These are phyloP conservation scores for Entoloma clypeatum DNA, from an alignment of 1,284 basidiomycete genomes.

Conservation along the genomic window DNA sequence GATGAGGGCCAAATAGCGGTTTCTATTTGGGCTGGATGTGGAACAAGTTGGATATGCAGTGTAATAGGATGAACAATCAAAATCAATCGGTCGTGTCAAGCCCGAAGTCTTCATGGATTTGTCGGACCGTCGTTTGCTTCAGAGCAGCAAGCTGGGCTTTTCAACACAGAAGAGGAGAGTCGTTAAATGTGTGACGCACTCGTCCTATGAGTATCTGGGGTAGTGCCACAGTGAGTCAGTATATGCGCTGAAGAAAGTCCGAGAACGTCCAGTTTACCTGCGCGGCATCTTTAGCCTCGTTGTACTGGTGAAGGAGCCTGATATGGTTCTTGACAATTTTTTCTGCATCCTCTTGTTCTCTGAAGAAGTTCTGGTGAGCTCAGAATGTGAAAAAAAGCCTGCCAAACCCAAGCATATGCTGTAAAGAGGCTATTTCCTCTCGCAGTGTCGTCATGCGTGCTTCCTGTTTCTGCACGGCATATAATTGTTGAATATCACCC, in stretches of 20 bases:
- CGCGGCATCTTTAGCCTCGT: constrained; percentile 77
- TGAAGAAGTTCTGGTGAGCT: constrained; percentile 24
- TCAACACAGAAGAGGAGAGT: constrained; percentile 12
- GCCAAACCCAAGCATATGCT: constrained; percentile 53
- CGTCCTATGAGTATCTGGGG: constrained; percentile 55
- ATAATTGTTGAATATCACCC: too few relatives aligned
- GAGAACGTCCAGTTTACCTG: constrained; percentile 42
- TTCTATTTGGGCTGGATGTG: constrained; percentile 66
- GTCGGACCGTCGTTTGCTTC: constrained; percentile 60
- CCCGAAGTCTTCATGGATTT: constrained; percentile 58
- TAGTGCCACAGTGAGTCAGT: not conserved
- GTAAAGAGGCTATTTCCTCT: constrained; percentile 47
- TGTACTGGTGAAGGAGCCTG: constrained; percentile 68
- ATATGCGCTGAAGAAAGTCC: constrained; percentile 3
- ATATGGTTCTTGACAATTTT: constrained; percentile 67
- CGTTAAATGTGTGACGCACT: constrained; percentile 29
- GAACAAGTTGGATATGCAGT: constrained; percentile 65
- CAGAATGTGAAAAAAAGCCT: not conserved
- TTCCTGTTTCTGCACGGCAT: constrained; percentile 45
- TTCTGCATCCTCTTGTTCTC: constrained; percentile 53
- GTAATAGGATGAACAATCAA: not conserved
- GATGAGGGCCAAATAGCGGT: constrained; percentile 19
- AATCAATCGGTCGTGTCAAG: constrained; percentile 19
- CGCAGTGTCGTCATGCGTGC: constrained; percentile 49
- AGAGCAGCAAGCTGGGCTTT: constrained; percentile 56